Base-by-base conservation (phyloP, 441 rosid species). In the Eruca vesicaria region DNA sequence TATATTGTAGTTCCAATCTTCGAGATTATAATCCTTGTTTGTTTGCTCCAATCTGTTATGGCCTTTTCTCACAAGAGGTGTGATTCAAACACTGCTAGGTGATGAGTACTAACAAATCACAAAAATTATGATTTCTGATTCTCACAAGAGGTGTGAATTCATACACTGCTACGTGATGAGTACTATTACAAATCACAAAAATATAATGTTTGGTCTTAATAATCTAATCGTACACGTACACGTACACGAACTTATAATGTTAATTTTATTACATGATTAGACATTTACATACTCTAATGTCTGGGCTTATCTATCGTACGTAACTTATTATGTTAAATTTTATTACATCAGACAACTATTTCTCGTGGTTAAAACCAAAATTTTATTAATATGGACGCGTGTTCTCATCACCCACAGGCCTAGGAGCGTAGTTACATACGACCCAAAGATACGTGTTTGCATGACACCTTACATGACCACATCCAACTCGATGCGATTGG, bases 401-500 rank as follows among this genome's bases (percentile, higher is more conserved):
- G 56, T 77, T 77, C 0, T 71, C 80, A 66, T 77, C 80, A 50
- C 80, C 80, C 76, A 77, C 59, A 2, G 80, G 80, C 63, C 63
- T 71, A 56, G 88, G 88, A 62, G 76, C 77, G 63, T 88, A 86
- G 76, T 29, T 84, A 50, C 92, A 88, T 2, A 66, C 81, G 7
- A 88, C 83, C 74, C 84, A 86, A 76, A 57, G 63, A 66, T 61
- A 72, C 73, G 79, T 26, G 18, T 77, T 81, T 38, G 81, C 68
- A 2, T 18, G 6, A 68, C 95, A 89, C 64, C 66, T 80, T 5
- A 78, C 84, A 21, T 80, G 72, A 9, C 86, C 97, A 77, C 97
- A 88, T 26, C 97, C 97, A 4, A 91, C 21, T 28, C 78, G 77
- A 4, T 28, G 35, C 3, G 95, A 83, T 1, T 70, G 71, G 52